Evolutionary conservation across 2,329 filamentous ascomycete genomes (phyloP).

Genomic region (Sclerotinia sclerotiorum): DNA sequence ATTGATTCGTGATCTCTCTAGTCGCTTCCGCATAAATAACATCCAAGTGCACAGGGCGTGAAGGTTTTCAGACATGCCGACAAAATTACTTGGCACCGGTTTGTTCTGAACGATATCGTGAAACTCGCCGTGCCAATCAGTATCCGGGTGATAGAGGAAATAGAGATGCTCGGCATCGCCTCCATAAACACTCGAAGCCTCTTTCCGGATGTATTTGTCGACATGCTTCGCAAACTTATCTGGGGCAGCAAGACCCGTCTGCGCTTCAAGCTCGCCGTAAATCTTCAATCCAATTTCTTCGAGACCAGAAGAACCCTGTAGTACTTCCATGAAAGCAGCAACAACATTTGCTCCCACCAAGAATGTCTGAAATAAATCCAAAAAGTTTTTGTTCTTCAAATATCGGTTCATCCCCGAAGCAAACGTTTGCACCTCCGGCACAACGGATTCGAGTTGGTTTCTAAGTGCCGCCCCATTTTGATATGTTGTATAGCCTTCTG

Average conservation of each 20-base stretch:
- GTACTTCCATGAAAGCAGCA: slow-evolving; percentile 22
- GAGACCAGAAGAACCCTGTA: slow-evolving; percentile 19
- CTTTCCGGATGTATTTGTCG: slow-evolving; percentile 26
- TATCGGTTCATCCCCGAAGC: slow-evolving; percentile 22
- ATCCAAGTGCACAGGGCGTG: slow-evolving; percentile 46
- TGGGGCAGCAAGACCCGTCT: slow-evolving; percentile 25
- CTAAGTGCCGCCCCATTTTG: slow-evolving; percentile 22
- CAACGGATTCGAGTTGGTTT: slow-evolving; percentile 20
- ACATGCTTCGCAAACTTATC: slow-evolving; percentile 27
- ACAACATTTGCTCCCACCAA: slow-evolving; percentile 23
- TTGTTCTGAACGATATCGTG: slow-evolving; percentile 43
- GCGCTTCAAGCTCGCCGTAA: slow-evolving; percentile 25
- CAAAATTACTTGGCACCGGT: slow-evolving; percentile 42
- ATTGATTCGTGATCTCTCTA: slow-evolving; percentile 33
- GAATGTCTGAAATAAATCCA: slow-evolving; percentile 22
- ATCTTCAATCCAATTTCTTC: slow-evolving; percentile 23
- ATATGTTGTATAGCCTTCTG: slow-evolving; percentile 24
- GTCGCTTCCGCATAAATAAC: slow-evolving; percentile 30
- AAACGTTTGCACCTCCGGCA: slow-evolving; percentile 23
- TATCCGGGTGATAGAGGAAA: slow-evolving; percentile 46
- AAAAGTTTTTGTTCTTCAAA: slow-evolving; percentile 22
- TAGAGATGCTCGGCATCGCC: slow-evolving; percentile 42
- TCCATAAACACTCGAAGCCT: slow-evolving; percentile 22
- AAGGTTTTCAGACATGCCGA: slow-evolving; percentile 46
- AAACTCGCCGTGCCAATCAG: slow-evolving; percentile 46